Evolutionary conservation across 164 flowering plant species (phyloP).

Genomic region (Houttuynia cordata): DNA sequence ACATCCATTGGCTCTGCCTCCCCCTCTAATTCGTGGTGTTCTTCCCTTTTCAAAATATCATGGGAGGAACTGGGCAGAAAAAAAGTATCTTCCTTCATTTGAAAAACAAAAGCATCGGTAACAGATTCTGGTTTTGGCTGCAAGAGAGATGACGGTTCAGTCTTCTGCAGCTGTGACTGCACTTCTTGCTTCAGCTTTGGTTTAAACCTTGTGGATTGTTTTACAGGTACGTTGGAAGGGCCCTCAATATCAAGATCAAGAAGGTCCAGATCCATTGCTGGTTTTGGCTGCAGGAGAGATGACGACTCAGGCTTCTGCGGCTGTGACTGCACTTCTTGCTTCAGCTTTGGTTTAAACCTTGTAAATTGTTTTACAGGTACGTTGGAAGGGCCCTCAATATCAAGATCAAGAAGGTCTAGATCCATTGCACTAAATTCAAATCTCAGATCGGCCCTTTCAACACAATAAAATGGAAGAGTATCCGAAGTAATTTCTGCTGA

Average conservation of each 20-base stretch:
- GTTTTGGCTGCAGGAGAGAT: neutral
- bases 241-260: neutral
- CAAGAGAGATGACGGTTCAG: neutral
- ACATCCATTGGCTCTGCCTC: slow-evolving; percentile 1
- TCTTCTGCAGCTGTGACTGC: neutral
- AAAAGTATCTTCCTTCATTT: neutral
- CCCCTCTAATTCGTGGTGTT: neutral
- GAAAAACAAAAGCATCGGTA: neutral
- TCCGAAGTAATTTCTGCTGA: too few species aligned
- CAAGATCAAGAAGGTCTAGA: neutral
- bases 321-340: neutral
- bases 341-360: slow-evolving; percentile 2
- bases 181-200: slow-evolving; percentile 1
- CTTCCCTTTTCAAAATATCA: neutral
- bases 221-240: neutral
- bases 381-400: neutral
- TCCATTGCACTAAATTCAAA: neutral
- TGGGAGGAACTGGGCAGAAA: neutral
- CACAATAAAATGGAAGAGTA: too few species aligned
- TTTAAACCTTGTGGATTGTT: neutral
- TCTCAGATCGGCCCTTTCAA: too few species aligned
- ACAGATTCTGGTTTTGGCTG: slow-evolving; percentile 2
- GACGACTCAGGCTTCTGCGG: neutral
- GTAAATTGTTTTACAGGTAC: neutral
- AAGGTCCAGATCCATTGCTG: neutral